Percentiles rank a stretch among this genome's conserved stretches.
Evolutionary conservation across 2,329 filamentous ascomycete genomes (phyloP).

Genomic region (Pseudogymnoascus sp.): DNA sequence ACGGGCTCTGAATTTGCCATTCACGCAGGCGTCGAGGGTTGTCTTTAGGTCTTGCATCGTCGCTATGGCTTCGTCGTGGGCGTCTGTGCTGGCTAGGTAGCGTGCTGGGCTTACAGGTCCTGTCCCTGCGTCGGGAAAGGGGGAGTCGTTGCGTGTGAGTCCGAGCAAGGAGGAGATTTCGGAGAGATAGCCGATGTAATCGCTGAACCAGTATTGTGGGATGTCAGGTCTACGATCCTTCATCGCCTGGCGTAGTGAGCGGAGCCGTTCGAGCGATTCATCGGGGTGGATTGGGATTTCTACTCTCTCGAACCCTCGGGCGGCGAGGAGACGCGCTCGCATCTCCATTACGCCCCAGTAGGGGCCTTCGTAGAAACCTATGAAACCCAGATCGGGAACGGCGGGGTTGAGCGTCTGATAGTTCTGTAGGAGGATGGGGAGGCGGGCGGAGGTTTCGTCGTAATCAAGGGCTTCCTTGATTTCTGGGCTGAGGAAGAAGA

Average conservation of each 20-base stretch:
- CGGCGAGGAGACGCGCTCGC: slow-evolving; percentile 65
- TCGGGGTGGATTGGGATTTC: slow-evolving; percentile 18
- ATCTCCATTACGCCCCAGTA: slow-evolving; percentile 87
- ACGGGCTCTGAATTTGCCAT: slow-evolving; percentile 49
- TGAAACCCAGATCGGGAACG: slow-evolving; percentile 64
- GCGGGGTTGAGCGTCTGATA: slow-evolving; percentile 56
- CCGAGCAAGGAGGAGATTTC: slow-evolving; percentile 39
- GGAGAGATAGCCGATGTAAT: slow-evolving; percentile 24
- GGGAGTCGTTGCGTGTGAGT: slow-evolving; percentile 43
- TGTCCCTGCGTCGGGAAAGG: slow-evolving; percentile 24
- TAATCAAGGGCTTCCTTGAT: slow-evolving; percentile 53
- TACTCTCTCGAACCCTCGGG: slow-evolving; percentile 44
- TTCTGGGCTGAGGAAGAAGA: slow-evolving; percentile 56
- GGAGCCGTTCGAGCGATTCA: slow-evolving; percentile 14
- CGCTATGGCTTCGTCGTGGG: slow-evolving; percentile 37
- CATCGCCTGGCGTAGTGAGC: background rate
- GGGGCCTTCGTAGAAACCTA: slow-evolving; percentile 76
- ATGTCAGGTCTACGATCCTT: background rate
- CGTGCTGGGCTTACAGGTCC: slow-evolving; percentile 37
- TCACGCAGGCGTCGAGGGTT: slow-evolving; percentile 18
- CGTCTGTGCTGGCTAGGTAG: slow-evolving; percentile 41
- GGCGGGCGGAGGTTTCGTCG: slow-evolving; percentile 37
- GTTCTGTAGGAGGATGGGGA: slow-evolving; percentile 61
- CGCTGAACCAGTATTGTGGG: slow-evolving; percentile 25
- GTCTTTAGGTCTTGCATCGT: slow-evolving; percentile 35